Evolutionary conservation across 2,329 filamentous ascomycete species (phyloP).

Genomic region (Cryoendolithus antarcticus): DNA sequence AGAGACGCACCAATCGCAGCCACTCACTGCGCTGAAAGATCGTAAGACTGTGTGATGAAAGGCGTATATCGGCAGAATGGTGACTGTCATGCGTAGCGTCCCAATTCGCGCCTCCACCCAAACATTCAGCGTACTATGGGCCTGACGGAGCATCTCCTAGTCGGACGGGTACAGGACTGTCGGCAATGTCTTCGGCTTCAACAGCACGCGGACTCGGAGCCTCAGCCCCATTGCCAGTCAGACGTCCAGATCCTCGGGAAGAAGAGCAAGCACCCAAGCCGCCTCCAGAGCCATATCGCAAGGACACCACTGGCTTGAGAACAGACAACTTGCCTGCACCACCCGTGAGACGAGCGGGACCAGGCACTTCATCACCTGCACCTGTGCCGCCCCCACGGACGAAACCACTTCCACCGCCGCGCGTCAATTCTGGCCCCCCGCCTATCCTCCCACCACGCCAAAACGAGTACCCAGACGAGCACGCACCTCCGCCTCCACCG

Average conservation of each 20-base stretch:
- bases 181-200: background rate
- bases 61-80: background rate
- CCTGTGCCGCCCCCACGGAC: constrained; percentile 30
- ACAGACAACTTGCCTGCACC: constrained; percentile 60
- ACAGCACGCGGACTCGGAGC: too few species aligned
- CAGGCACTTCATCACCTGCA: constrained; percentile 17
- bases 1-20: constrained; percentile 41
- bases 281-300: constrained; percentile 53
- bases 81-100: constrained; percentile 28
- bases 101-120: constrained; percentile 71
- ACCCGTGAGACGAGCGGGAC: constrained; percentile 41
- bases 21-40: constrained; percentile 60
- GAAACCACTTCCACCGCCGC: constrained; percentile 3
- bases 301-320: constrained; percentile 58
- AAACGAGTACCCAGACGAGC: constrained; percentile 38
- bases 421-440: constrained; percentile 26
- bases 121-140: constrained; percentile 42
- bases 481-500: constrained; percentile 34
- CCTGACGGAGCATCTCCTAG: constrained; percentile 1
- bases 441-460: constrained; percentile 62
- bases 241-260: constrained; percentile 21
- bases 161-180: constrained; percentile 21
- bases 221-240: constrained; percentile 20
- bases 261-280: constrained; percentile 24
- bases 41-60: constrained; percentile 25